A percentile compares a stretch with the other conserved stretches of the same genome.
These are phyloP conservation scores for Hyphodiscus hymeniophilus DNA, from an alignment of 495 filamentous ascomycete species.

Conservation along the genomic window DNA sequence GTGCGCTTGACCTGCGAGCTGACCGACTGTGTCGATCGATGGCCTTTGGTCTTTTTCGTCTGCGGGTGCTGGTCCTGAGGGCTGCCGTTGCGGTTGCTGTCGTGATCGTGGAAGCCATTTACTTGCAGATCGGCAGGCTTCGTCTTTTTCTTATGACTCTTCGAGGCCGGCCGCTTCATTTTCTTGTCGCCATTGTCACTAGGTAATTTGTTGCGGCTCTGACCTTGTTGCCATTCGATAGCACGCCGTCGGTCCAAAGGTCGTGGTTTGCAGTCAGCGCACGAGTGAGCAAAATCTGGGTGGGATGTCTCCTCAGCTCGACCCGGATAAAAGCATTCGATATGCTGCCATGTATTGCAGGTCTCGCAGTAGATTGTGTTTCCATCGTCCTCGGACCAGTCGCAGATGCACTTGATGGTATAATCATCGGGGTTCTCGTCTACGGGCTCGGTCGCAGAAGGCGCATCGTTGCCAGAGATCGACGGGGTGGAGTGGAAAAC, in stretches of 20 bases:
- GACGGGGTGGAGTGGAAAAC: constrained; percentile 41
- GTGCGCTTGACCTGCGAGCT: constrained; percentile 50
- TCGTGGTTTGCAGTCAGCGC: constrained; percentile 76
- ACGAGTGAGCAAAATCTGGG: constrained; percentile 63
- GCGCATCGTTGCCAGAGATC: constrained; percentile 47
- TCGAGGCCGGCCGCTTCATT: constrained; percentile 57
- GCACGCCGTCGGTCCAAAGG: constrained; percentile 62
- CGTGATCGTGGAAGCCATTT: constrained; percentile 30
- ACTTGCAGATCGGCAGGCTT: constrained; percentile 36
- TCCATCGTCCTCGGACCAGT: constrained; percentile 88
- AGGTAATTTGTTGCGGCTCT: constrained; percentile 49
- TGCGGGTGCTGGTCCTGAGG: constrained; percentile 21
- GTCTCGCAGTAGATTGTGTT: constrained; percentile 92
- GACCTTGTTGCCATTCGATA: constrained; percentile 52
- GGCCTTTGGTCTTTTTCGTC: constrained; percentile 69
- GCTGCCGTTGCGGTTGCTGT: constrained; percentile 24
- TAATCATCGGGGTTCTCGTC: constrained; percentile 71
- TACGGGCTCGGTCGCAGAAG: constrained; percentile 43
- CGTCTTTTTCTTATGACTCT: constrained; percentile 69
- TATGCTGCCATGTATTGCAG: constrained; percentile 98
- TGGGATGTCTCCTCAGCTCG: constrained; percentile 62
- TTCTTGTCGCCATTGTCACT: constrained; percentile 52
- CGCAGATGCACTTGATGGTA: constrained; percentile 96
- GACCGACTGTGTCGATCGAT: constrained; percentile 63
- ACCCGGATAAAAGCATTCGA: constrained; percentile 84